Evolutionary conservation across 2,329 filamentous ascomycete species (phyloP).

Genomic region (Neoscytalidium dimidiatum): DNA sequence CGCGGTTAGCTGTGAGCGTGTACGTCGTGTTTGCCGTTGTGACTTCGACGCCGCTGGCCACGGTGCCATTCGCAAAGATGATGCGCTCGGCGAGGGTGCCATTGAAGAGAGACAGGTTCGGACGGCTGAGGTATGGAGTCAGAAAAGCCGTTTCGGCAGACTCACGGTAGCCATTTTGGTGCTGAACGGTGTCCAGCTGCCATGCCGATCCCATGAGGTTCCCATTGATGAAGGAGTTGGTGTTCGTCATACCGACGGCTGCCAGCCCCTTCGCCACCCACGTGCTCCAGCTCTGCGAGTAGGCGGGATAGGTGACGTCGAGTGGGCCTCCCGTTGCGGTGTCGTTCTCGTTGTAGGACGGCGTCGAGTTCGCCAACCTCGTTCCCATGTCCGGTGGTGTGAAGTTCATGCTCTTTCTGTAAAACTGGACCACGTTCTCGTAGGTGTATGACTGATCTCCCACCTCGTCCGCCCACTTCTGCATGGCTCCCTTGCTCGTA

Average conservation of each 20-base stretch:
- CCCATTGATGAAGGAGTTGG: slow-evolving; percentile 3
- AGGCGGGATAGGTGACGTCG: slow-evolving; percentile 27
- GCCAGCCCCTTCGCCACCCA: slow-evolving; percentile 23
- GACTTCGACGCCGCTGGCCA: slow-evolving; percentile 27
- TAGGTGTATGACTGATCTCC: slow-evolving; percentile 30
- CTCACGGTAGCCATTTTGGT: slow-evolving; percentile 21
- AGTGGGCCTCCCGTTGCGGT: slow-evolving; percentile 24
- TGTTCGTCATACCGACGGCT: slow-evolving; percentile 1
- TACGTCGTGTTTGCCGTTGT: slow-evolving; percentile 26
- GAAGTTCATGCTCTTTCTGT: slow-evolving; percentile 31
- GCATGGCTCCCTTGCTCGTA: slow-evolving; percentile 22
- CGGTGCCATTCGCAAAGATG: slow-evolving; percentile 28
- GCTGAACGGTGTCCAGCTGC: slow-evolving; percentile 29
- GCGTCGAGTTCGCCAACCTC: slow-evolving; percentile 29
- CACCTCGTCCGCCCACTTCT: slow-evolving; percentile 30
- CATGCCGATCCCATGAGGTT: background rate
- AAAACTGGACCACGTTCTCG: slow-evolving; percentile 28
- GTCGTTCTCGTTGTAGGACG: slow-evolving; percentile 24
- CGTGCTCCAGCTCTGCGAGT: slow-evolving; percentile 22
- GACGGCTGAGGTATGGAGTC: slow-evolving; percentile 21
- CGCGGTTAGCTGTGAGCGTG: slow-evolving; percentile 34
- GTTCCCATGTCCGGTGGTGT: slow-evolving; percentile 27
- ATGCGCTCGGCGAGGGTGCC: slow-evolving; percentile 32
- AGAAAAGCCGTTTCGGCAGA: slow-evolving; percentile 28
- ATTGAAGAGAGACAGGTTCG: slow-evolving; percentile 27